Evolutionary conservation across 73 alveolate genomes (phyloP), one percentile per base, ranked within the genome.

Genomic region (Stentor coeruleus): DNA sequence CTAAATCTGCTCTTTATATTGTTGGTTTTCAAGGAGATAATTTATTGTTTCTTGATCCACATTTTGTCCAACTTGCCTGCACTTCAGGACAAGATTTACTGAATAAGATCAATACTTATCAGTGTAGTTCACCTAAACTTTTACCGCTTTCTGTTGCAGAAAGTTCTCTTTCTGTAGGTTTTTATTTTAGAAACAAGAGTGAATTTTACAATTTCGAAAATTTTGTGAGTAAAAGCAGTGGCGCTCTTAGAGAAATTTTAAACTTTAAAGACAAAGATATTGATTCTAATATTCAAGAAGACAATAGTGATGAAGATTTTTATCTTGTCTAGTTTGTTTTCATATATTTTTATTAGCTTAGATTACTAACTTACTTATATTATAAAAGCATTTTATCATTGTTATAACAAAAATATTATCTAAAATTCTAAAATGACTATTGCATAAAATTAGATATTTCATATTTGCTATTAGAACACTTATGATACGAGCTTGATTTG

Each of bases 11-110:
- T 0, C 90, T 92, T 57, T 95, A 92, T 80, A 91, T 95, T 72
- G 93, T 93, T 3, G 99, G 99, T 31, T 80, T 80, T 75, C 90
- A 93, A 83, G 90, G 88, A 3, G 84, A 91, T 77, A 59, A 74
- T 59, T 57, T 93, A 31, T 76, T 95, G 41, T 95, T 85, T 91
- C 59, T 95, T 59, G 99, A 93, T 81, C 99, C 99, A 39, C 99
- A 95, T 87, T 87, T 81, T 81, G 98, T 90, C 57, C 74, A 91
- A 82, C 60, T 79, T 15, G 85, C 97, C 3, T 72, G 93, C n/a
- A 82, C 60, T 33, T 4, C 87, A 76, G 86, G 37, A 20, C 79
- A 66, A 33, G 79, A 66, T 31, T 31, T 66, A 20, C 37, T 66
- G 1, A 66, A 66, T 66, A 20, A 33, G 33, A 20, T 66, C 33